Conservation (phyloP, 306 rosid species). For the Fagus sylvatica region DNA sequence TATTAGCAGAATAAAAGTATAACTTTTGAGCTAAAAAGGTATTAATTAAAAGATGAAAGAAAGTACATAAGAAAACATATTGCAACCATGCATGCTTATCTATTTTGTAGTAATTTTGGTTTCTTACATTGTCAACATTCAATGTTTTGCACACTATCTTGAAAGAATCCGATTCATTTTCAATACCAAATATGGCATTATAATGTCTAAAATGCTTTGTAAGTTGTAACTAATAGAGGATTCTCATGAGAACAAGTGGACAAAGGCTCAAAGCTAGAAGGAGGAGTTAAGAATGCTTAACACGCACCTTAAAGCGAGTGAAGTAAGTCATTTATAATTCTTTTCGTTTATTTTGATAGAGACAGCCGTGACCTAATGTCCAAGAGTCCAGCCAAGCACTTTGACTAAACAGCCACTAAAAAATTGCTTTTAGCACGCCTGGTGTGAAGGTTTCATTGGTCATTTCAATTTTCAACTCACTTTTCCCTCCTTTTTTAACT, state of each 20-base stretch:
- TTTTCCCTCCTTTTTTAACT: not conserved
- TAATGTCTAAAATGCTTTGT: too few species aligned
- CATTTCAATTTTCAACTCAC: slow-evolving; percentile 10
- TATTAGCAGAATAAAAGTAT: too few species aligned
- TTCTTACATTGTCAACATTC: not conserved
- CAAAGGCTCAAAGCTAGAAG: not conserved
- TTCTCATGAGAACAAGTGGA: not conserved
- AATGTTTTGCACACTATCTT: not conserved
- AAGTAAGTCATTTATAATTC: not conserved
- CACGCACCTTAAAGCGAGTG: slow-evolving; percentile 2
- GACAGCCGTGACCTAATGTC: slow-evolving; percentile 24
- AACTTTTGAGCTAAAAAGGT: too few species aligned
- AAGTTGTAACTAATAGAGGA: too few species aligned
- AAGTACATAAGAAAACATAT: not conserved
- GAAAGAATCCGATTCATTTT: not conserved
- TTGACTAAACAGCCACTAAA: slow-evolving; percentile 23
- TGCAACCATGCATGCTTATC: too few species aligned
- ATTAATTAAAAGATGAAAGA: not conserved
- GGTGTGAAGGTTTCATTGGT: not conserved
- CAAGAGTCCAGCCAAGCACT: slow-evolving; percentile 1
- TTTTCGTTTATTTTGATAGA: not conserved
- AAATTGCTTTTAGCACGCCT: not conserved
- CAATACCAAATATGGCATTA: not conserved
- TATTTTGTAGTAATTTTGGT: not conserved
- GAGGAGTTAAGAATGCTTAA: not conserved